phyloP scores from a whole-genome alignment of 2,329 filamentous ascomycete genomes.

The Fusarium sp. region DNA sequence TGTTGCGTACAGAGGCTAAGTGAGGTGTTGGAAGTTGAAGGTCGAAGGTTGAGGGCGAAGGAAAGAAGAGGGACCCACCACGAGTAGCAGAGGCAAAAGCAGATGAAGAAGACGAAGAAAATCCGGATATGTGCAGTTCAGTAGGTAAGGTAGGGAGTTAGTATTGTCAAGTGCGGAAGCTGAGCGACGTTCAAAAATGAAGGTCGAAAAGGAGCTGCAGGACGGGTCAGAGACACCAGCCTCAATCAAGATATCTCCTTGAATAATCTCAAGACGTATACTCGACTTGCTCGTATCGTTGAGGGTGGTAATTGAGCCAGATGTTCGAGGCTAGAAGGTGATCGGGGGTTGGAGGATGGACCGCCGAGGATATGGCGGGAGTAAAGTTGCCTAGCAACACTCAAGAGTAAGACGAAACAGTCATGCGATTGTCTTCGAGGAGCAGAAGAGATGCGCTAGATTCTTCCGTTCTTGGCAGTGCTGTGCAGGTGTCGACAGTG shows the following conservation, averaged over 20 bases:
- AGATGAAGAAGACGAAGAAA: neutral
- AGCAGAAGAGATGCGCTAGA: neutral
- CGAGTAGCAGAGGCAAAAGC: neutral
- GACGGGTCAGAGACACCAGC: neutral
- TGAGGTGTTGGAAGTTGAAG: neutral
- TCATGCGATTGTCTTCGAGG: neutral
- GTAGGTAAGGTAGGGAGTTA: neutral
- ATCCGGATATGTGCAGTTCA: neutral
- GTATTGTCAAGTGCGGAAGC: neutral
- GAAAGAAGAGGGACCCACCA: neutral
- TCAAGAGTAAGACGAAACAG: neutral
- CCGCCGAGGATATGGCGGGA: neutral
- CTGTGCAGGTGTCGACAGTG: neutral
- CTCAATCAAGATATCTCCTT: neutral
- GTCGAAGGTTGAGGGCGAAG: neutral
- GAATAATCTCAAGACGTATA: neutral
- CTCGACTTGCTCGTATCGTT: neutral
- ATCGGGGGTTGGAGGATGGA: neutral
- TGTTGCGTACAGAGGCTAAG: neutral
- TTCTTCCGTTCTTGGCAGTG: constrained; percentile 2
- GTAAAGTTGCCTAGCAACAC: neutral
- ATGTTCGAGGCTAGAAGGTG: neutral
- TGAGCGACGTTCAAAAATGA: neutral
- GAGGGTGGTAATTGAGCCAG: neutral
- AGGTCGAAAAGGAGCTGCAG: no score